Conservation (phyloP, 2,329 filamentous ascomycete species). For the Colletotrichum sansevieriae region DNA sequence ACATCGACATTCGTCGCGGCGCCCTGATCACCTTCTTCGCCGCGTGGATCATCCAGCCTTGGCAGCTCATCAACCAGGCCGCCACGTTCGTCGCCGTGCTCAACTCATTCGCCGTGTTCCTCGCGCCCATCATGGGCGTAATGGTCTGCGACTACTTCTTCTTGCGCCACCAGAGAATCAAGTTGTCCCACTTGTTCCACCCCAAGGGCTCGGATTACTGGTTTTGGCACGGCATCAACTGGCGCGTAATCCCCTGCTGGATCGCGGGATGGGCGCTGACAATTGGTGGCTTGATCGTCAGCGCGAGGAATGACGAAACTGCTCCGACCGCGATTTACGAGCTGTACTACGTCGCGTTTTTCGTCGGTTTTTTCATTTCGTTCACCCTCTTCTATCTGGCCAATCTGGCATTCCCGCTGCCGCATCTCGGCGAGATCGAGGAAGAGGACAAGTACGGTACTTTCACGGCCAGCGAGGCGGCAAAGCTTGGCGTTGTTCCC, state of each 20-base stretch:
- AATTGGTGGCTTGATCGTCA: conserved; percentile 44
- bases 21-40: conserved; percentile 53
- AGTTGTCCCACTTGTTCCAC: conserved; percentile 52
- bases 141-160: conserved; percentile 53
- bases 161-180: conserved; percentile 50
- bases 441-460: conserved; percentile 59
- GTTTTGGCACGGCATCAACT: conserved; percentile 53
- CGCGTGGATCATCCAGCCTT: conserved; percentile 53
- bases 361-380: conserved; percentile 51
- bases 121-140: conserved; percentile 56
- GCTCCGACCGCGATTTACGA: conserved; percentile 55
- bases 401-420: conserved; percentile 56
- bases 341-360: conserved; percentile 62
- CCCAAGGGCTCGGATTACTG: conserved; percentile 54
- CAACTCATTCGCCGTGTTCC: conserved; percentile 53
- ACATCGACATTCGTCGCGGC: conserved; percentile 54
- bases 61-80: conserved; percentile 52
- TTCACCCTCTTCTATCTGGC: conserved; percentile 38
- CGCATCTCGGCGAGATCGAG: conserved; percentile 57
- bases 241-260: conserved; percentile 47
- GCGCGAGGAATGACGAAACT: conserved; percentile 13
- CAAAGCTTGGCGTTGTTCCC: conserved; percentile 53
- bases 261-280: conserved; percentile 58
- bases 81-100: conserved; percentile 53
- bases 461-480: conserved; percentile 58